A percentile compares a stretch with the other conserved stretches of the same genome.
Evolutionary conservation across 2,329 filamentous ascomycete species (phyloP).

Genomic region (Tolypocladium pustulatum): DNA sequence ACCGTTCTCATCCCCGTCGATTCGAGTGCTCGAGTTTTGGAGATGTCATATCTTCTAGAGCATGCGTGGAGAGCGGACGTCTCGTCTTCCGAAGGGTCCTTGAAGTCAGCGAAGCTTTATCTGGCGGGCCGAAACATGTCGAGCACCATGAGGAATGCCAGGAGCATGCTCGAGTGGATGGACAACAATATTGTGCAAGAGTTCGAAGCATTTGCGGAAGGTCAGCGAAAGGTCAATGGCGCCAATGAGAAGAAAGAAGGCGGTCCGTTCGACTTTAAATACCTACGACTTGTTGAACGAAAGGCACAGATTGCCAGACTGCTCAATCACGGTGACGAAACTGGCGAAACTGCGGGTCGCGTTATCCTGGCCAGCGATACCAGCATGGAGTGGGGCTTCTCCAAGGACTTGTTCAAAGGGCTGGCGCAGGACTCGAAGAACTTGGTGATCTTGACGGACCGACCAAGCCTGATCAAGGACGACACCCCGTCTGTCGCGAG

Average conservation of each 20-base stretch:
- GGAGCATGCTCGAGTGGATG: conserved; percentile 99
- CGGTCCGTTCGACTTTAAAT: conserved; percentile 83
- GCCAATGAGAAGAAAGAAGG: conserved; percentile 41
- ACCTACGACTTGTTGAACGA: conserved; percentile 73
- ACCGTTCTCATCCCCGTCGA: conserved; percentile 91
- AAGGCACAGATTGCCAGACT: conserved; percentile 70
- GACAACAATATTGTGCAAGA: conserved; percentile 89
- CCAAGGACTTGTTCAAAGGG: conserved; percentile 63
- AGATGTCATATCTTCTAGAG: conserved; percentile 85
- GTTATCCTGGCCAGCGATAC: conserved; percentile 89
- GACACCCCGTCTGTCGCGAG: conserved; percentile 52
- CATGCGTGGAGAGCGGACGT: conserved; percentile 74
- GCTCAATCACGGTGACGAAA: conserved; percentile 34
- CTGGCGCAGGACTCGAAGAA: conserved; percentile 72
- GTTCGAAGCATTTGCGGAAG: conserved; percentile 63
- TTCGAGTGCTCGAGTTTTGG: conserved; percentile 86
- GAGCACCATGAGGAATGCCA: conserved; percentile 80
- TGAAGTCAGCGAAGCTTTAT: conserved; percentile 55
- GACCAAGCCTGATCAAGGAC: conserved; percentile 32
- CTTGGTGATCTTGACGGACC: conserved; percentile 78
- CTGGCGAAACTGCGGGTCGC: conserved; percentile 37
- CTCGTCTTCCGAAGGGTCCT: conserved; percentile 35
- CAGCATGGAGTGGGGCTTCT: conserved; percentile 91
- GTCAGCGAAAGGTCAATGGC: conserved; percentile 33
- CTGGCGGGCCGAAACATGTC: conserved; percentile 78